Base-by-base conservation (phyloP, 176 grass and related monocot species). In the Aegilops tauschii region DNA sequence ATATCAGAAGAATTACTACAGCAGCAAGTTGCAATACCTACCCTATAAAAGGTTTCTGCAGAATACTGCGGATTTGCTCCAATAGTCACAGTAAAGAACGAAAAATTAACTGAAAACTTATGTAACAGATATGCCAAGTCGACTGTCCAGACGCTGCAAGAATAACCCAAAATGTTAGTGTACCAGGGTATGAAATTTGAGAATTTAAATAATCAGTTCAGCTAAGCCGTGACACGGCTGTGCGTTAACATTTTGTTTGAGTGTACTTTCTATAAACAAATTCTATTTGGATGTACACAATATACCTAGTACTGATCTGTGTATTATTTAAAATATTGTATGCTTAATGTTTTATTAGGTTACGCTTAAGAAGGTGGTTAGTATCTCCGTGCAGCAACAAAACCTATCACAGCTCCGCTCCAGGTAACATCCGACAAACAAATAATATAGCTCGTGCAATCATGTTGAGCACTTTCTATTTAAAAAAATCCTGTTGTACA, bases 61-160 rank as follows among this genome's bases (percentile, higher is more conserved):
- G 93, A 95, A 77, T 98, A 98, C 58, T 91, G 87, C 3, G 96
- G 96, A 61, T 98, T 98, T 80, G 92, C 93, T 82, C 96, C 93
- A 45, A 98, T 59, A 65, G 93, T 98, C n/a, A 98, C 93, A 20
- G 96, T 98, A 27, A 92, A 91, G 86, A 98, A 98, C 29, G 88
- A 94, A 89, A 98, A 98, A 65, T 77, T 79, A 71, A 98, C 92
- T 52, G 93, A 92, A 85, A 98, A 98, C 78, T 86, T 98, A 58
- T 95, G 90, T 31, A 95, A 88, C 66, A 98, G 76, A 82, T 88
- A 94, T 31, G 96, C 96, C 62, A 98, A 84, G 86, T 98, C 93
- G 52, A 98, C 93, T 27, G 96, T 98, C 93, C 96, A 98, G 63
- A 92, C 86, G 84, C 96, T 95, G 93, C 54, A 94, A 78, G 76